Evolutionary conservation across 1,284 basidiomycete species (phyloP), one percentile per base, ranked within the genome.

Genomic region (Pseudozyma pruni): DNA sequence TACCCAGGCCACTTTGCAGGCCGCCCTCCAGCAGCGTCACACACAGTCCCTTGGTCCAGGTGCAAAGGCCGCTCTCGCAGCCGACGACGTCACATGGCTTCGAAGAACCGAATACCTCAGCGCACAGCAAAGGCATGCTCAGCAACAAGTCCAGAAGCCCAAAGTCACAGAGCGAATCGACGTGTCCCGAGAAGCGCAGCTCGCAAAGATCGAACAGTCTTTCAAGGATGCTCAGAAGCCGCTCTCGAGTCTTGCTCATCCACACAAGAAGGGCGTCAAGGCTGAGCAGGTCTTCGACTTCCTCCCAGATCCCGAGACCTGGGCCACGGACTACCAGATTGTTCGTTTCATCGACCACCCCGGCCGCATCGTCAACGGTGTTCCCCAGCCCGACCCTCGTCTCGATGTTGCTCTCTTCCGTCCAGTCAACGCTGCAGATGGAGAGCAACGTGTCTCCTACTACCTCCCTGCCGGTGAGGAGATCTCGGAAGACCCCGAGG

Each of bases 241-340:
- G 1, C 49, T 82, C 34, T 38, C 43, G 16, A 33, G 33, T n/a
- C 64, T 82, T 23, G 23, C 41, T 5, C 80, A 82, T 42, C 79
- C 80, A 16, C 74, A 59, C 63, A 82, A 82, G 62, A 47, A 56
- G 5, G 64, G 63, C 54, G 66, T 82, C 43, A 74, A 67, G 27
- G 77, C 80, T 4, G 64, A 76, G 13, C 71, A 78, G 43, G 57
- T 71, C 11, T 79, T 72, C 60, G 76, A 79, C 44, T 63, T 82
- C 52, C 68, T 81, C 23, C 80, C 80, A 5, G 80, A 82, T 46
- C 66, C 75, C 22, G 79, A 82, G 39, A 82, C 80, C 3, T 82
- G 80, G 80, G 75, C 80, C 7, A 81, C 80, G 29, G 51, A 72
- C 17, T 73, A 75, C 53, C 73, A 80, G 34, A 57, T 82, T 9